Evolutionary conservation across 108 stramenopile genomes (phyloP), one percentile per base, ranked within the genome.

Genomic region (Seminavis robusta): DNA sequence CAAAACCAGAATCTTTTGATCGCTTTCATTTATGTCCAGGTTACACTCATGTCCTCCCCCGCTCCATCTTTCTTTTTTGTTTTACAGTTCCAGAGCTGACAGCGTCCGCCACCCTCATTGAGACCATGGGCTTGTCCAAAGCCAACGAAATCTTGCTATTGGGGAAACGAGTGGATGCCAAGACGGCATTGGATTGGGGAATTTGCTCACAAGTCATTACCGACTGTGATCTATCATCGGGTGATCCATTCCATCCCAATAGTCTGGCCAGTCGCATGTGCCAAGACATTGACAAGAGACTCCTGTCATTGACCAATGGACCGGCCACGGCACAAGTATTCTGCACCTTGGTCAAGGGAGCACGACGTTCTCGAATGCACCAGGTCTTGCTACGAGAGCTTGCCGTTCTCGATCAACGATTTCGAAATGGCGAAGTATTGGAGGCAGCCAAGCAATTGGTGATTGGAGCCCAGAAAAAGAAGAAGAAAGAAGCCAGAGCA

Each of bases 11-110:
- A n/a, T n/a, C n/a, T n/a, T n/a, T n/a, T n/a, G n/a, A n/a, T n/a
- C n/a, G n/a, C n/a, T n/a, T n/a, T n/a, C n/a, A n/a, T n/a, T n/a
- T n/a, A n/a, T n/a, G n/a, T n/a, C n/a, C n/a, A n/a, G n/a, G n/a
- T n/a, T n/a, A n/a, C n/a, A n/a, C n/a, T n/a, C n/a, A n/a, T n/a
- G n/a, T n/a, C n/a, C n/a, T n/a, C n/a, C n/a, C n/a, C n/a, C n/a
- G n/a, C n/a, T n/a, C n/a, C n/a, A n/a, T n/a, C n/a, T n/a, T n/a
- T n/a, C n/a, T n/a, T n/a, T n/a, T n/a, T n/a, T n/a, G n/a, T n/a
- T n/a, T n/a, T n/a, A n/a, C n/a, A n/a, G 74, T 74, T 11, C 81
- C 81, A 0, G 81, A 83, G 41, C 58, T 74, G 16, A 73, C 74
- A 43, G 65, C 67, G 33, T 78, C 76, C 5, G 52, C 45, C 27